Evolutionary conservation across 305 asterid genomes (phyloP).

Genomic region (Ilex paraguariensis): DNA sequence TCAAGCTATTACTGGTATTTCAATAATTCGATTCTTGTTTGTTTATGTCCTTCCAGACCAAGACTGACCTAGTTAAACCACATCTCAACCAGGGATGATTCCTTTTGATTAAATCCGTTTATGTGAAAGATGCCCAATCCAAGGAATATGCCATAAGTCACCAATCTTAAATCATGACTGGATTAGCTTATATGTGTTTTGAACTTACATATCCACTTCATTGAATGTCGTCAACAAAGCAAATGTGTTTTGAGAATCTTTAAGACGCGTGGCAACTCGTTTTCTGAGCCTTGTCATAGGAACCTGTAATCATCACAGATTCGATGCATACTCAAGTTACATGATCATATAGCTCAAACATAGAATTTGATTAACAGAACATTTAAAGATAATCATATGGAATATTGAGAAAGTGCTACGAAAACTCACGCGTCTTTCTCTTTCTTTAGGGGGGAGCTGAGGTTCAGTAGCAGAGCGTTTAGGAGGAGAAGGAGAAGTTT

Average conservation of each 20-base stretch:
- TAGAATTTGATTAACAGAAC: no score
- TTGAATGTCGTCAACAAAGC: slow-evolving; percentile 94
- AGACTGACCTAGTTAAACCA: no score
- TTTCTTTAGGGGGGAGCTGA: slow-evolving; percentile 94
- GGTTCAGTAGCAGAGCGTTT: slow-evolving; percentile 72
- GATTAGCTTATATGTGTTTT: neutral
- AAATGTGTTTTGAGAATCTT: slow-evolving; percentile 97
- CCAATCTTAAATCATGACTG: no score
- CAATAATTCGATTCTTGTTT: no score
- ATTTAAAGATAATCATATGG: no score
- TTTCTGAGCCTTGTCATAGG: slow-evolving; percentile 98
- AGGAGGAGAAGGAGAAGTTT: slow-evolving; percentile 48
- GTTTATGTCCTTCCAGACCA: no score
- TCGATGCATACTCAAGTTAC: slow-evolving; percentile 9
- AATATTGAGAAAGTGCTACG: neutral
- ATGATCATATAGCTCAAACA: neutral
- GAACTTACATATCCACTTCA: slow-evolving; percentile 95
- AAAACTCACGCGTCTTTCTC: slow-evolving; percentile 83
- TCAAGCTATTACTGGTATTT: no score
- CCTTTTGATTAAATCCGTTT: neutral
- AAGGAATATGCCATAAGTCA: no score
- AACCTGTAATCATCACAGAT: slow-evolving; percentile 45
- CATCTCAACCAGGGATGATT: neutral
- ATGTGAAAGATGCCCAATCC: no score
- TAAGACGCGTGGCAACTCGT: slow-evolving; percentile 87